phyloP scores from a whole-genome alignment of 345 rosid genomes.

The Populus tremula region DNA sequence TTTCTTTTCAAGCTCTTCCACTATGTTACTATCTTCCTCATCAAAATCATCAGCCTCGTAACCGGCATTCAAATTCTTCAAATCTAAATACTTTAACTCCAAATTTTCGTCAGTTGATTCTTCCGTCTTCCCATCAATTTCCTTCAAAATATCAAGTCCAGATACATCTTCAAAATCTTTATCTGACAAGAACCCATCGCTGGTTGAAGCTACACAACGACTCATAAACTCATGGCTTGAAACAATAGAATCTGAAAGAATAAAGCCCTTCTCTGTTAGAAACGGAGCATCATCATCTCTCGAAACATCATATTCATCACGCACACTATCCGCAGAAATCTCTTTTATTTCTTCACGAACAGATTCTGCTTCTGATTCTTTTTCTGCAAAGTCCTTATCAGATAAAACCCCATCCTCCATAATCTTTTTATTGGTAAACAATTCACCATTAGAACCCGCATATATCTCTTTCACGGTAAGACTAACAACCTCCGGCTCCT shows the following conservation, averaged over 20 bases:
- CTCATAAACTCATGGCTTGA: slow-evolving; percentile 52
- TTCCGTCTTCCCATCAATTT: slow-evolving; percentile 11
- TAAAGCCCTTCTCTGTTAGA: slow-evolving; percentile 44
- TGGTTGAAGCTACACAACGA: slow-evolving; percentile 37
- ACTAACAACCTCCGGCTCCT: slow-evolving; percentile 44
- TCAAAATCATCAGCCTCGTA: slow-evolving; percentile 28
- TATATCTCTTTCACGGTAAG: slow-evolving; percentile 36
- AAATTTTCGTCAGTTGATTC: slow-evolving; percentile 22
- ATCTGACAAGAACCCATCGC: slow-evolving; percentile 57
- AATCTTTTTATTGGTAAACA: slow-evolving; percentile 4
- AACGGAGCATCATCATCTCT: slow-evolving; percentile 28
- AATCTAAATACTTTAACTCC: slow-evolving; percentile 14
- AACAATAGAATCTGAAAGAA: slow-evolving; percentile 41
- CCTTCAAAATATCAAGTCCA: slow-evolving; percentile 14
- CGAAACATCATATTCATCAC: slow-evolving; percentile 12
- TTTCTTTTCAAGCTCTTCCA: slow-evolving; percentile 30
- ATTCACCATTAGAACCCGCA: slow-evolving; percentile 20
- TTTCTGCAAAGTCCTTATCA: neutral
- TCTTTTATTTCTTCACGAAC: slow-evolving; percentile 21
- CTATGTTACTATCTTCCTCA: slow-evolving; percentile 22
- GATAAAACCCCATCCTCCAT: slow-evolving; percentile 1
- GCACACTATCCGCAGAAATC: slow-evolving; percentile 4
- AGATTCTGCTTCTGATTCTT: slow-evolving; percentile 12
- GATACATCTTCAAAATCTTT: slow-evolving; percentile 40
- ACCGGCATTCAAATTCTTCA: slow-evolving; percentile 9